Percentiles rank a stretch among this genome's conserved stretches.
Conservation (phyloP, 169 alveolate species). For the Plasmodium blacklocki region DNA sequence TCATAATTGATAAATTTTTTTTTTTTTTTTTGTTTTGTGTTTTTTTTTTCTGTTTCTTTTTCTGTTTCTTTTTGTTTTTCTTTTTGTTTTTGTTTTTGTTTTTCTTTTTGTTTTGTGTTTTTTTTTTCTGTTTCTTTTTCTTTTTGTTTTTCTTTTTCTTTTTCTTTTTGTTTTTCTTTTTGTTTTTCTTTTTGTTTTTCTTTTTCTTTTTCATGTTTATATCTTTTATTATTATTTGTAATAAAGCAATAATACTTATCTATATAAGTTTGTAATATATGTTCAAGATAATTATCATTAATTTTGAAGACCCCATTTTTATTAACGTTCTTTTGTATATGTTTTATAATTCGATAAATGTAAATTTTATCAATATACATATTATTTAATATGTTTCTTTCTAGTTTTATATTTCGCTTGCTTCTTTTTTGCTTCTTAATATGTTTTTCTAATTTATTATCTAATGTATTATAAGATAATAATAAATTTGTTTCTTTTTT, state of each 20-base stretch:
- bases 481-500: too few relatives aligned
- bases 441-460: not conserved
- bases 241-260: conserved; percentile 21
- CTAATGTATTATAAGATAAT: not conserved
- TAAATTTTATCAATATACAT: conserved; percentile 14
- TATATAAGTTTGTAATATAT: conserved; percentile 21
- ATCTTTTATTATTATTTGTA: not conserved
- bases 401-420: not conserved
- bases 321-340: conserved; percentile 33
- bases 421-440: conserved; percentile 6
- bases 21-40: conserved; percentile 2
- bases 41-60: not conserved
- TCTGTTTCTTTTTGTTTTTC: not conserved
- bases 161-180: not conserved
- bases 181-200: not conserved
- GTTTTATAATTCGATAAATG: conserved; percentile 60
- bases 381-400: not conserved
- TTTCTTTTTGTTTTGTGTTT: not conserved
- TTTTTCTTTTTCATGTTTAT: not conserved
- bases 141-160: not conserved
- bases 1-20: not conserved
- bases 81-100: not conserved
- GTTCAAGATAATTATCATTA: conserved; percentile 17
- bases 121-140: not conserved
- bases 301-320: conserved; percentile 38